Base-by-base conservation (phyloP, 2,329 filamentous ascomycete genomes). In the Emmonsiellopsis sp. region DNA sequence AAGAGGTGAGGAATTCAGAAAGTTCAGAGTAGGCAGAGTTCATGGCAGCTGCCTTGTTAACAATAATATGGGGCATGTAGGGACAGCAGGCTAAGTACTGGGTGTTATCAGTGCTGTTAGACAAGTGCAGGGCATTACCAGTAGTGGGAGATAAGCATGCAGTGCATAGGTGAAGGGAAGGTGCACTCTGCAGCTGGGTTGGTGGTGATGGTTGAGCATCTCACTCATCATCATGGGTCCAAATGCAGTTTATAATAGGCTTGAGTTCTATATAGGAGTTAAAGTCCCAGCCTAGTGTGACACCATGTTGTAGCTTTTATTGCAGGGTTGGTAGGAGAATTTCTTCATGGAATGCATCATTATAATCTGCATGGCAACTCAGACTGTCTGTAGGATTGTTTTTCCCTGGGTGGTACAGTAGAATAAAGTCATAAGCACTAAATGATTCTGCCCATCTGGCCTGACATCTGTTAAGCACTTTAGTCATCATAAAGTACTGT, bases 401-500 rank as follows among this genome's bases (percentile, higher is more conserved):
- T n/a, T 55, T 55, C 9, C 10, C 16, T 15, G 34, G 13, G 16
- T 1, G 1, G 38, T 40, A 8, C 20, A 9, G 34, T 35, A 16
- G 3, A 20, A 40, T 30, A 50, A 56, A 56, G 16, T 56, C 4
- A 38, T 46, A 56, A n/a, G 9, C 40, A 5, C 16, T 40, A 5
- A 56, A 43, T n/a, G 16, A 11, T 30, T 54, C 51, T 2, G 44
- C 43, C 52, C 54, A 56, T 30, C 52, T 42, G 5, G 52, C 54
- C 37, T 56, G 52, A 40, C 37, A 5, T 13, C 41, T 31, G 15
- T 30, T 56, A 7, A 56, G 50, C 13, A 31, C 54, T 16, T 54
- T 53, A 16, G 44, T 54, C 2, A 2, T 26, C 52, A 54, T 56
- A 52, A 68, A 68, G 52, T 63, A 63, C 48, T 63, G 48, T 13